Conservation (phyloP, 2,329 filamentous ascomycete genomes). For the Nigrograna mackinnonii region DNA sequence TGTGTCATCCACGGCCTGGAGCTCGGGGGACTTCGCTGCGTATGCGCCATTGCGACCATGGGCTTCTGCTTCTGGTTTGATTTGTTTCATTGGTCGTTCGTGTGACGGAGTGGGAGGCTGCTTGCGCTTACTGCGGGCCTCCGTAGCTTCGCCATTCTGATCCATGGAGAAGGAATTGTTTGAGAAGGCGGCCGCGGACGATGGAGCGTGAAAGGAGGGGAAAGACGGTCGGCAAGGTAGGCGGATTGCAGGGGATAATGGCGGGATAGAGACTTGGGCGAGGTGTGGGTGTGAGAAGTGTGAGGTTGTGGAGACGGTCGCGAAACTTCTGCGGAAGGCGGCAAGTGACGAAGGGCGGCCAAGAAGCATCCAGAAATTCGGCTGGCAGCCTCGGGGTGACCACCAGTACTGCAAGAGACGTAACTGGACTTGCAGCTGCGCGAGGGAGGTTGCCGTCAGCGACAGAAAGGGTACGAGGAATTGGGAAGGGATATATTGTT, state of each 20-base stretch:
- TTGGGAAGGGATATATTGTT: neutral
- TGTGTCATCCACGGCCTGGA: constrained; percentile 16
- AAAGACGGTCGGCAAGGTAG: neutral
- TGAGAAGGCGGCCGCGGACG: neutral
- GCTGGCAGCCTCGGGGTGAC: neutral
- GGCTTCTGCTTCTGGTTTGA: constrained; percentile 51
- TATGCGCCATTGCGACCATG: constrained; percentile 41
- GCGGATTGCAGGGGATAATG: constrained; percentile 1
- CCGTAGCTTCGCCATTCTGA: constrained; percentile 51
- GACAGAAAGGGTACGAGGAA: neutral
- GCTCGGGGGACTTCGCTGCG: constrained; percentile 21
- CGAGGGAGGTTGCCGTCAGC: neutral
- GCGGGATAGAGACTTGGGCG: constrained; percentile 14
- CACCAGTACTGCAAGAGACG: neutral
- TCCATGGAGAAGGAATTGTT: constrained; percentile 45
- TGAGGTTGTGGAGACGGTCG: constrained; percentile 6
- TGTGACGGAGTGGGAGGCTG: constrained; percentile 53
- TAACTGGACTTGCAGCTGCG: neutral
- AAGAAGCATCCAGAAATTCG: constrained; percentile 25
- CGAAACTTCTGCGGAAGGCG: constrained; percentile 29
- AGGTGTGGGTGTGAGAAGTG: neutral
- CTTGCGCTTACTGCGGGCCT: constrained; percentile 58
- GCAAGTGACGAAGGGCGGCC: constrained; percentile 27
- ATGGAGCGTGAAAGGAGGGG: neutral
- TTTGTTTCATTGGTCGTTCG: constrained; percentile 60